Evolutionary conservation across 257 asterid genomes (phyloP), one percentile per base, ranked within the genome.

Genomic region (Penstemon eatonii): DNA sequence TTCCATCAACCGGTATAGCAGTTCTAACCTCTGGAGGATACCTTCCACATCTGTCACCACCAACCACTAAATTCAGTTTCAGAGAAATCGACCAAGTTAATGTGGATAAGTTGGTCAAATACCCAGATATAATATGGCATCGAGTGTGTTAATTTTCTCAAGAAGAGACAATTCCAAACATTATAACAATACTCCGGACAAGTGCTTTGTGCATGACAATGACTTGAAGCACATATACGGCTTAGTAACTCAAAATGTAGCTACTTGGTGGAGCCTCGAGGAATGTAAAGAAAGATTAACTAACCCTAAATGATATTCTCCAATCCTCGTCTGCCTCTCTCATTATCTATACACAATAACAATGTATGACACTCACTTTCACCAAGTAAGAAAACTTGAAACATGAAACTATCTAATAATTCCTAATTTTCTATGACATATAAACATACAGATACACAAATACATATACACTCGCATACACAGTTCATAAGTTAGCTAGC

Each of bases 1-100:
- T 88, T 73, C 96, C 99, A 56, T 93, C 99, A 78, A 93, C 97
- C 0, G 97, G 99, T 58, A 93, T 93, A 55, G 97, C 96, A 51
- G 99, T 93, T 82, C 96, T 84, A 50, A 90, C 96, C 69, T 85
- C 95, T 15, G 99, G 99, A 67, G 99, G 97, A 65, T 56, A 90
- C 81, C 97, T 90, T 71, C 97, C 99, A 76, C 99, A 93, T 76
- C 99, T 90, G 83, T 43, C 18, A 40, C n/a, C 58, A 60, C 36
- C 70, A 58, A 75, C 11, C 44, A 50, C 1, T 36, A 36, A 62
- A 63, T 10, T 49, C 40, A 67, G 45, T 58, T 56, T 70, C 40
- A 33, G 74, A 56, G 46, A 61, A 68, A 66, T 43, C 53, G 18
- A 42, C 41, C n/a, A 37, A 54, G 51, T 53, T 38, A 42, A 36